A percentile compares a stretch with the other conserved stretches of the same genome.
Conservation (phyloP, 2,329 filamentous ascomycete species). For the Rhinocladiella mackenziei region DNA sequence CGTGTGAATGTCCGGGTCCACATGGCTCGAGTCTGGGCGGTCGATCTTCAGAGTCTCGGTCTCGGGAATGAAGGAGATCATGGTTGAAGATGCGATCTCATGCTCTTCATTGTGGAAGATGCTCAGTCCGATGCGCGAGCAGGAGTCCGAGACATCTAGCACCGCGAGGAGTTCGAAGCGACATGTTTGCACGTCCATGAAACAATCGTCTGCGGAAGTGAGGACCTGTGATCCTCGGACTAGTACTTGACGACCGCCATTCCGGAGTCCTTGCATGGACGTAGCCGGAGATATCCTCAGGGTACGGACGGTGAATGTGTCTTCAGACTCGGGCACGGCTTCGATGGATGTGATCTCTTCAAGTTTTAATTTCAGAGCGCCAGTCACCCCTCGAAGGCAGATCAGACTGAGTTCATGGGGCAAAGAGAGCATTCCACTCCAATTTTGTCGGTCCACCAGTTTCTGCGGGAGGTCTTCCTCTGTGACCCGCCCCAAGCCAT, state of each 20-base stretch:
- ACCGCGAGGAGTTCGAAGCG: too few species aligned
- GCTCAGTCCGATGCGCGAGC: conserved; percentile 32
- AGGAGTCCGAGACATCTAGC: conserved; percentile 30
- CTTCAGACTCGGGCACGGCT: conserved; percentile 22
- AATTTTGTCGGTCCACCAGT: conserved; percentile 45
- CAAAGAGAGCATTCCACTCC: conserved; percentile 49
- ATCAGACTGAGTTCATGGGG: conserved; percentile 45
- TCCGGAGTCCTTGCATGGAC: conserved; percentile 29
- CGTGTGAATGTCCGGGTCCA: conserved; percentile 33
- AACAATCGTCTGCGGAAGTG: conserved; percentile 20
- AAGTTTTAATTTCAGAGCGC: conserved; percentile 38
- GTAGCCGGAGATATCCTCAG: conserved; percentile 37
- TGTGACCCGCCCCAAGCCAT: conserved; percentile 51
- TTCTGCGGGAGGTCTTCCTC: conserved; percentile 49
- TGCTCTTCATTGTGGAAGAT: conserved; percentile 32
- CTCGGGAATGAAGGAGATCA: conserved; percentile 39
- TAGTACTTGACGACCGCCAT: conserved; percentile 11
- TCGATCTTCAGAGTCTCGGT: conserved; percentile 43
- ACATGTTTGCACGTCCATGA: conserved; percentile 22
- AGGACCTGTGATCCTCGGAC: conserved; percentile 22
- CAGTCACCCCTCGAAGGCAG: conserved; percentile 37
- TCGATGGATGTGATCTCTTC: conserved; percentile 44
- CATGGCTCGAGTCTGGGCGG: conserved; percentile 32
- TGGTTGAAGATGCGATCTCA: conserved; percentile 38
- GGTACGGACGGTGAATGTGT: conserved; percentile 42